Conservation (phyloP, 768 basidiomycete genomes). For the Termitomyces titanicus region DNA sequence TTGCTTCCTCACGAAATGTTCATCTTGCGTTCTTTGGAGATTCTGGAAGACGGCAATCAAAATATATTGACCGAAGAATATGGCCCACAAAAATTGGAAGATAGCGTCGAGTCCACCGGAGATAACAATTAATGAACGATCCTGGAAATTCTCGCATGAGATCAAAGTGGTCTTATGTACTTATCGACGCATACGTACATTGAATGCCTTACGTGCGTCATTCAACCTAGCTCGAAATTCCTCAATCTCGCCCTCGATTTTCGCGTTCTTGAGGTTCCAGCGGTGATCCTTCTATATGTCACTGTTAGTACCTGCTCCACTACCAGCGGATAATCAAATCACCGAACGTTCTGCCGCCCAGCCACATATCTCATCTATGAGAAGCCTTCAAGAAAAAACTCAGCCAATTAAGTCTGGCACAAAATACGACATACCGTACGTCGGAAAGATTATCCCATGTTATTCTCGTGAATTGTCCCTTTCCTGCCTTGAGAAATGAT, state of each 20-base stretch:
- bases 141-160: not conserved
- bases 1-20: not conserved
- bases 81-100: not conserved
- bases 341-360: constrained; percentile 14
- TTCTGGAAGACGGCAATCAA: constrained; percentile 5
- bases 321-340: not conserved
- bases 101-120: not conserved
- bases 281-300: constrained; percentile 4
- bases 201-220: constrained; percentile 5
- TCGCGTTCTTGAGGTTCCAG: constrained; percentile 2
- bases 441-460: constrained; percentile 13
- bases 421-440: constrained; percentile 9
- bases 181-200: not conserved
- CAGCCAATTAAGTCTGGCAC: not conserved
- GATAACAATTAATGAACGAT: not conserved
- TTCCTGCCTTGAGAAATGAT: not conserved
- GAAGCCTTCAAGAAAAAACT: not conserved
- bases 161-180: not conserved
- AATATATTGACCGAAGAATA: constrained; percentile 1
- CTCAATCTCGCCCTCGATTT: constrained; percentile 2
- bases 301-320: not conserved
- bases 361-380: constrained; percentile 12
- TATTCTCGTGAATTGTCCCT: constrained; percentile 8
- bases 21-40: not conserved
- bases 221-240: constrained; percentile 9